These are phyloP conservation scores for Metschnikowia vanudenii DNA, from an alignment of 805 yeast genomes.

Conservation along the genomic window DNA sequence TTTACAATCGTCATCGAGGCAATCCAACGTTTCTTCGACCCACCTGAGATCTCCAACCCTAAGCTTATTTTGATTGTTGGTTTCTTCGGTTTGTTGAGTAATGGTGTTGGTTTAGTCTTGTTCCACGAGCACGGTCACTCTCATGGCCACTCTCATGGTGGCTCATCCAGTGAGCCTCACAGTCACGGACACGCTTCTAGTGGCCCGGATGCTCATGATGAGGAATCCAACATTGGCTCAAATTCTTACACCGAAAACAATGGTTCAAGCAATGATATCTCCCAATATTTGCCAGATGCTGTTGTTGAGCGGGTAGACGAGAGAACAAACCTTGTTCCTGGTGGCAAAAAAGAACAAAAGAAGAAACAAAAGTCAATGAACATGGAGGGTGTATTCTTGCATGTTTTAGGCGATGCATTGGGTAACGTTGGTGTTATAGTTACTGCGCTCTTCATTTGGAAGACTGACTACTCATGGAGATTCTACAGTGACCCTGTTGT, in stretches of 20 bases:
- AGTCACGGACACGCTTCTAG: conserved; percentile 38
- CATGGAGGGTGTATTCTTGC: conserved; percentile 96
- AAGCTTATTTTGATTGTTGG: conserved; percentile 81
- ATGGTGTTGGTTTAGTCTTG: conserved; percentile 75
- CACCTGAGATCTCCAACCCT: conserved; percentile 80
- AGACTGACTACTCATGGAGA: conserved; percentile 85
- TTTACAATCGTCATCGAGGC: conserved; percentile 92
- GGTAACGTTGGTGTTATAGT: conserved; percentile 92
- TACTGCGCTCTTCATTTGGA: conserved; percentile 91
- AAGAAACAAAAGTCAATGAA: conserved; percentile 64
- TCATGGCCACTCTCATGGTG: conserved; percentile 25
- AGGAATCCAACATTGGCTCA: conserved; percentile 11
- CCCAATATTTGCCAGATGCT: conserved; percentile 45
- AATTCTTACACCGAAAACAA: conserved; percentile 18
- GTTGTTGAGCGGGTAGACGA: conserved; percentile 45
- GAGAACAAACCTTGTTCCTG: conserved; percentile 31
- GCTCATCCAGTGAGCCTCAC: conserved; percentile 14
- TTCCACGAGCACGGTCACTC: conserved; percentile 73
- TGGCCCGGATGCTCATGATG: conserved; percentile 34
- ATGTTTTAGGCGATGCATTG: conserved; percentile 92
- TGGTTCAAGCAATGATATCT: conserved; percentile 29
- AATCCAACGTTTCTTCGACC: conserved; percentile 79
- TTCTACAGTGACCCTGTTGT: conserved; percentile 83
- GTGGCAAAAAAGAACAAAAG: conserved; percentile 16
- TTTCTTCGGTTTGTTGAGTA: conserved; percentile 74